Evolutionary conservation across 2,329 filamentous ascomycete species (phyloP).

Genomic region (Cladosporium oxysporum): DNA sequence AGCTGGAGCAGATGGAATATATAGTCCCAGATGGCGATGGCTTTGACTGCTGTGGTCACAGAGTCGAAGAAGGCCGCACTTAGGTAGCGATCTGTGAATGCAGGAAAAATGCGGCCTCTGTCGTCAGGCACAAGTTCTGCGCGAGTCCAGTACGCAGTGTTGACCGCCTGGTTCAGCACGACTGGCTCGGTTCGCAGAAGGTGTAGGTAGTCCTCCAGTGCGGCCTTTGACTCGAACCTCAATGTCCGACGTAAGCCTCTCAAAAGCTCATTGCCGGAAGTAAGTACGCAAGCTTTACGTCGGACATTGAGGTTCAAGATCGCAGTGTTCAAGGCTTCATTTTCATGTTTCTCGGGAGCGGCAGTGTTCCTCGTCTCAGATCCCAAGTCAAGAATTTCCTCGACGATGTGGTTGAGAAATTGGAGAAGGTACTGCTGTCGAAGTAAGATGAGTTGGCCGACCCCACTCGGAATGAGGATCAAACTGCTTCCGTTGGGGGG

Average conservation of each 20-base stretch:
- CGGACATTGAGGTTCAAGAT: conserved; percentile 20
- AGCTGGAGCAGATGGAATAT: conserved; percentile 19
- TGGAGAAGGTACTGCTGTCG: conserved; percentile 9
- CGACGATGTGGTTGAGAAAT: conserved; percentile 22
- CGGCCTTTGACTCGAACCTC: too few relatives aligned
- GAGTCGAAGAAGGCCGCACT: conserved; percentile 24
- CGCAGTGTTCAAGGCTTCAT: conserved; percentile 1
- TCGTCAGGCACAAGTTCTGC: conserved; percentile 22
- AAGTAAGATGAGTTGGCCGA: background rate
- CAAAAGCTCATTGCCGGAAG: too few relatives aligned
- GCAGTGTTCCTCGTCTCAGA: background rate
- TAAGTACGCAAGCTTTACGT: too few relatives aligned
- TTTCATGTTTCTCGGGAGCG: background rate
- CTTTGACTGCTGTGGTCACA: conserved; percentile 21
- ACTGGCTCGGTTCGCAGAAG: conserved; percentile 22
- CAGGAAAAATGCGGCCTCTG: conserved; percentile 21
- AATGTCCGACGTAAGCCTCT: too few relatives aligned
- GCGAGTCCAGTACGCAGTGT: conserved; percentile 18
- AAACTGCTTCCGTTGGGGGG: too few relatives aligned
- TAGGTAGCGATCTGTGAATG: conserved; percentile 19
- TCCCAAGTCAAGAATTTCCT: conserved; percentile 22
- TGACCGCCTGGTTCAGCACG: conserved; percentile 23
- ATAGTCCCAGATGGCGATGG: conserved; percentile 24
- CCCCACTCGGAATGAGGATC: background rate
- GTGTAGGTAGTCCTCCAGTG: conserved; percentile 20